Evolutionary conservation across 257 asterid species (phyloP).

Genomic region (Agastache rugosa): DNA sequence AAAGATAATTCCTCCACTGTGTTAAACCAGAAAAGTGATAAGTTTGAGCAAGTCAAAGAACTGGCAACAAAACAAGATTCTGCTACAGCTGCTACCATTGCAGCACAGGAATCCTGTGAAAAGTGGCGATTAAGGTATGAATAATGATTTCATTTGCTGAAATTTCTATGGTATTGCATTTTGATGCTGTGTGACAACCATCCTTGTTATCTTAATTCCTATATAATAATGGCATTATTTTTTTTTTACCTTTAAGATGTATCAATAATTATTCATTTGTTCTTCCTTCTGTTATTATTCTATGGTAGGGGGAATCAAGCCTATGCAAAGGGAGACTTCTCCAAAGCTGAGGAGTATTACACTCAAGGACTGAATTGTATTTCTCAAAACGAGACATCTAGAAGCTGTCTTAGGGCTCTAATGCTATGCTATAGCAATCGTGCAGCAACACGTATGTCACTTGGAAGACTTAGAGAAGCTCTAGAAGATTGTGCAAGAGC

Average conservation of each 20-base stretch:
- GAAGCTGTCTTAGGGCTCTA: constrained; percentile 76
- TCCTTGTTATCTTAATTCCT: constrained; percentile 25
- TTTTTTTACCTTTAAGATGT: constrained; percentile 9
- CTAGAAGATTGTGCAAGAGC: constrained; percentile 88
- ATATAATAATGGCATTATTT: not conserved
- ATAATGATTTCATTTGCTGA: constrained; percentile 13
- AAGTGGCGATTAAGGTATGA: constrained; percentile 89
- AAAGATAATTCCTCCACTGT: constrained; percentile 48
- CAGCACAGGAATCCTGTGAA: constrained; percentile 93
- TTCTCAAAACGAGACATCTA: constrained; percentile 68
- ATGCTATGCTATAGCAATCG: constrained; percentile 97
- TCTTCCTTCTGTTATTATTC: constrained; percentile 45
- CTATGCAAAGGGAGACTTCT: constrained; percentile 81
- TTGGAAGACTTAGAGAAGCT: constrained; percentile 89
- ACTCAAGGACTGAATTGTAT: constrained; percentile 79
- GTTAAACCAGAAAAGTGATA: constrained; percentile 46
- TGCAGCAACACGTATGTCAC: constrained; percentile 94
- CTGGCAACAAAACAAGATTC: constrained; percentile 49
- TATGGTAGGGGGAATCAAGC: constrained; percentile 94
- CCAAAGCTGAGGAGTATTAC: constrained; percentile 88
- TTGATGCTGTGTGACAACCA: not conserved
- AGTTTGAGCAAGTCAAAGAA: constrained; percentile 51
- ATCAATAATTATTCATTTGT: constrained; percentile 20
- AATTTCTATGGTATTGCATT: constrained; percentile 5
- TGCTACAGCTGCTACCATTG: constrained; percentile 56